A percentile compares a stretch with the other conserved stretches of the same genome.
Conservation (phyloP, 257 asterid species). For the Scutellaria minor region DNA sequence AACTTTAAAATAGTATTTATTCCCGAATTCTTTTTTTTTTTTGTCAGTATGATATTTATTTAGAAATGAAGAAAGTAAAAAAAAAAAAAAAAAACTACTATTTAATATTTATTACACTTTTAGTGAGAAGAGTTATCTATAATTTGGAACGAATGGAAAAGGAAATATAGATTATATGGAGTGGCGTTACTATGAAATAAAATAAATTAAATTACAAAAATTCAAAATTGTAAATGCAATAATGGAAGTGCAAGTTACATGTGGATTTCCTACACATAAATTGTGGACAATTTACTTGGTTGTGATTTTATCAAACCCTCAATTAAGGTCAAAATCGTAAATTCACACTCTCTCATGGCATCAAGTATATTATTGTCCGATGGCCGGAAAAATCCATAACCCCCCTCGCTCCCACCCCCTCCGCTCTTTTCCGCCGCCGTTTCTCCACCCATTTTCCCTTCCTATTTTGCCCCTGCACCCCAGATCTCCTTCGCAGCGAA, state of each 20-base stretch:
- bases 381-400: slow-evolving; percentile 49
- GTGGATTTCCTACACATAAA: slow-evolving; percentile 5
- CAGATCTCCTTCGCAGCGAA: slow-evolving; percentile 44
- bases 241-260: background rate
- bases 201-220: background rate
- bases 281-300: background rate
- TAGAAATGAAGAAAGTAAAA: too few species aligned
- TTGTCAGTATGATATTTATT: too few species aligned
- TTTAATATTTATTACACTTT: too few species aligned
- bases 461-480: slow-evolving; percentile 45
- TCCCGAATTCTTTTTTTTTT: too few species aligned
- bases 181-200: too few species aligned
- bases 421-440: slow-evolving; percentile 33
- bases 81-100: too few species aligned
- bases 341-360: slow-evolving; percentile 6
- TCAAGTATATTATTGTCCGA: slow-evolving; percentile 42
- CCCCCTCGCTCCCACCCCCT: slow-evolving; percentile 31
- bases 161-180: too few species aligned
- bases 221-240: background rate
- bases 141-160: too few species aligned
- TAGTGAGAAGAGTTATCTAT: too few species aligned
- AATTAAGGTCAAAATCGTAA: slow-evolving; percentile 32
- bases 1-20: too few species aligned
- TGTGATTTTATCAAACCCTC: slow-evolving; percentile 30
- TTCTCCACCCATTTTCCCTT: slow-evolving; percentile 26